Conservation (phyloP, 2,329 filamentous ascomycete species). For the Stagonosporopsis vannaccii region DNA sequence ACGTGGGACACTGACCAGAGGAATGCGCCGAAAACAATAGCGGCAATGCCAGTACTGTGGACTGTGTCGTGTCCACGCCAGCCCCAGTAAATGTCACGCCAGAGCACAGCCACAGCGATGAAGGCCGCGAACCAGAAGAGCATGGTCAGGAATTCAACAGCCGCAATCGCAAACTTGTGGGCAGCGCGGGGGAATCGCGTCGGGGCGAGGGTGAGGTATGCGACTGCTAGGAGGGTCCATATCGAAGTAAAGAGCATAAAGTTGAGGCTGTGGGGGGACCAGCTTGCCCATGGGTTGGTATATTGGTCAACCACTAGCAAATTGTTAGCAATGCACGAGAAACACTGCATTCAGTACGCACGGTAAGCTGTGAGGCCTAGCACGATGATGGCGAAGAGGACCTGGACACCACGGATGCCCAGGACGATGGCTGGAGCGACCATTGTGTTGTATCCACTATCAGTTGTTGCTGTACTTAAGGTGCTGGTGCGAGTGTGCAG, state of each 20-base stretch:
- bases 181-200: slow-evolving; percentile 66
- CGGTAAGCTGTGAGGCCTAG: slow-evolving; percentile 79
- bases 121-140: slow-evolving; percentile 93
- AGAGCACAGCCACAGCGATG: slow-evolving; percentile 73
- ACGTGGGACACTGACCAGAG: slow-evolving; percentile 61
- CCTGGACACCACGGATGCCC: slow-evolving; percentile 72
- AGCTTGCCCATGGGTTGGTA: slow-evolving; percentile 57
- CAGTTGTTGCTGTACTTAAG: neutral
- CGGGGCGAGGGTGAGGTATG: slow-evolving; percentile 75
- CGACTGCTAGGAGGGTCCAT: slow-evolving; percentile 74
- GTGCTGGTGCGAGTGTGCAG: neutral
- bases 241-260: slow-evolving; percentile 83
- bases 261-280: slow-evolving; percentile 66
- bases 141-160: slow-evolving; percentile 74
- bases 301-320: slow-evolving; percentile 57
- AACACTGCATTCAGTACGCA: slow-evolving; percentile 50
- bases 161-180: slow-evolving; percentile 73
- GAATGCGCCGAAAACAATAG: slow-evolving; percentile 72
- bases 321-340: neutral
- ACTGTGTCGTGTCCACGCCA: slow-evolving; percentile 52
- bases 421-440: slow-evolving; percentile 55
- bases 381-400: slow-evolving; percentile 75
- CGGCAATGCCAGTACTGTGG: slow-evolving; percentile 69
- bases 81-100: slow-evolving; percentile 61
- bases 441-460: slow-evolving; percentile 25